A percentile compares a stretch with the other conserved stretches of the same genome.
phyloP scores from a whole-genome alignment of 148 eudicot species.

The Amaranthus cruentus region DNA sequence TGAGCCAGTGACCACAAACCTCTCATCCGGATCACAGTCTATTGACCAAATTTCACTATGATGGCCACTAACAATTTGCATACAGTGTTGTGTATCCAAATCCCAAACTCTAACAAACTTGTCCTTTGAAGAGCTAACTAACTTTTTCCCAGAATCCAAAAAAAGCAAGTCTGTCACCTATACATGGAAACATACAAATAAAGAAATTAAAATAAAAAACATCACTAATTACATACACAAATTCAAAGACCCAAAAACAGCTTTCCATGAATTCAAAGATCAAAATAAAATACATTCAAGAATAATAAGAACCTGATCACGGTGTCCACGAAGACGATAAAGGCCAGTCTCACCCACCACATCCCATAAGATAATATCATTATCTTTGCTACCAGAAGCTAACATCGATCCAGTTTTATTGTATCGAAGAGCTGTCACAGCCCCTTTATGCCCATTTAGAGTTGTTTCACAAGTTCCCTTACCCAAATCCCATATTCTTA shows the following conservation, averaged over 20 bases:
- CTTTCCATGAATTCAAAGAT: background rate
- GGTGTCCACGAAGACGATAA: slow-evolving; percentile 90
- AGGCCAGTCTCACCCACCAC: slow-evolving; percentile 95
- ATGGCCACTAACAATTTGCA: slow-evolving; percentile 94
- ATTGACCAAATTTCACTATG: slow-evolving; percentile 96
- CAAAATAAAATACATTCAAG: background rate
- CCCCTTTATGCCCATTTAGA: slow-evolving; percentile 94
- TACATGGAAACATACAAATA: slow-evolving; percentile 19
- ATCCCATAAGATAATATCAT: slow-evolving; percentile 92
- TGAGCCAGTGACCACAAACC: slow-evolving; percentile 81
- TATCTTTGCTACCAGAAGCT: slow-evolving; percentile 96
- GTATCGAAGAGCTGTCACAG: slow-evolving; percentile 66
- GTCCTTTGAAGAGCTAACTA: slow-evolving; percentile 97
- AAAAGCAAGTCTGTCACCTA: slow-evolving; percentile 90
- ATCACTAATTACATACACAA: background rate
- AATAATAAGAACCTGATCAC: slow-evolving; percentile 68
- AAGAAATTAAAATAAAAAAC: background rate
- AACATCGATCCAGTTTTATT: slow-evolving; percentile 75
- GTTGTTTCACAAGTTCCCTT: slow-evolving; percentile 85
- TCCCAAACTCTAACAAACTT: slow-evolving; percentile 96
- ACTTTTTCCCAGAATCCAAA: slow-evolving; percentile 71
- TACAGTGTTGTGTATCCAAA: slow-evolving; percentile 88
- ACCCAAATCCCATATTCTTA: slow-evolving; percentile 81
- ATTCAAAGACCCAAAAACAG: background rate
- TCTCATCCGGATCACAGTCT: slow-evolving; percentile 74